Base-by-base conservation (phyloP, 768 basidiomycete genomes). In the Panellus pusillus region DNA sequence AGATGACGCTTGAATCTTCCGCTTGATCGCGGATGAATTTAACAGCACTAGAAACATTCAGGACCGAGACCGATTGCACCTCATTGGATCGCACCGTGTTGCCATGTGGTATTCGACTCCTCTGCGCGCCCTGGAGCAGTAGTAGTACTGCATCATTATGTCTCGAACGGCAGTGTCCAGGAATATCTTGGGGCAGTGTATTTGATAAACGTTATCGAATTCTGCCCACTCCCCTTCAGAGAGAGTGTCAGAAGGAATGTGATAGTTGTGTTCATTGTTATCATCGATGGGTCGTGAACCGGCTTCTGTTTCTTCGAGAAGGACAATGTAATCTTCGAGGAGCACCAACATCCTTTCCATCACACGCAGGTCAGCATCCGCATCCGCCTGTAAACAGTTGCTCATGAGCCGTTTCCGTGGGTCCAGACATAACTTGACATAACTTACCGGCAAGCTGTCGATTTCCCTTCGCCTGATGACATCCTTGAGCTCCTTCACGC, bases 101-200 rank as follows among this genome's bases (percentile, higher is more conserved):
- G 93, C 90, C 79, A 94, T 82, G 64, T 93, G 89, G 65, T 94
- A 95, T 67, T 94, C 92, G 47, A 90, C 81, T 17, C 89, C 88
- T 60, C 81, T 78, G 38, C 91, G 78, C 20, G 84, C 80, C 42
- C 85, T 79, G 35, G 86, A 89, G 62, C 88, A 89, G 65, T 90
- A 87, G 62, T 92, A 95, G 69, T 97, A 97, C 64, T 89, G 86
- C 71, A 90, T 80, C 68, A 94, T 77, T 54, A 96, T 84, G 89
- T 95, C 88, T 57, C 93, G 84, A 28, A 86, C 82, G 20, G 82
- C 78, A 63, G 83, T 84, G 62, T 86, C 87, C 73, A 93, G 75
- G 62, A 84, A 85, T 42, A 96, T 77, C 44, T 83, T 87, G 1
- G 93, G 94, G 56, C 83, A 88, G 69, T 97, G 93, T 14, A 93